Evolutionary conservation across 768 basidiomycete genomes (phyloP).

Genomic region (Lentinula sp.): DNA sequence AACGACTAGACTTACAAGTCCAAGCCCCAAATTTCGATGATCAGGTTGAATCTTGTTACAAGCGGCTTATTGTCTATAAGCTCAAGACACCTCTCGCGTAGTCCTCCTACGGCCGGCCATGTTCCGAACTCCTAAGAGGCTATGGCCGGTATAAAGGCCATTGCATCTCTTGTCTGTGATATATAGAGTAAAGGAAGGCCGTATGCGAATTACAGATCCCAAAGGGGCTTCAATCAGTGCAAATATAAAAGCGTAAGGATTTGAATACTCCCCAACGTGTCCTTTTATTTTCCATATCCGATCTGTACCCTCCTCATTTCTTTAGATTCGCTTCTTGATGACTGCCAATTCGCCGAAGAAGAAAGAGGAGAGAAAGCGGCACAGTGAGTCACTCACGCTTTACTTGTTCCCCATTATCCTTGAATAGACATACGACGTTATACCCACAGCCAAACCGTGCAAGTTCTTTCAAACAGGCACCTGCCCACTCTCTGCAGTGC

Average conservation of each 20-base stretch:
- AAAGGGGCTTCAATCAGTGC: background rate
- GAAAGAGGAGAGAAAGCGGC: background rate
- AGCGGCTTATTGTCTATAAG: background rate
- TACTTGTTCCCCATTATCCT: background rate
- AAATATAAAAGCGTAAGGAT: background rate
- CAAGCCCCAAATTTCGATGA: background rate
- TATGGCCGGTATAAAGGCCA: background rate
- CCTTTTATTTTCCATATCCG: background rate
- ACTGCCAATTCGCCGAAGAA: background rate
- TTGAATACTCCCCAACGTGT: background rate
- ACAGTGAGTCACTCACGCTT: background rate
- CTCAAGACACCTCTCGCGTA: background rate
- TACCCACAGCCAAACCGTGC: slow-evolving; percentile 38
- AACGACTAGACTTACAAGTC: background rate
- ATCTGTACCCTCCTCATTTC: background rate
- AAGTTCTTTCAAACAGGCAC: slow-evolving; percentile 37
- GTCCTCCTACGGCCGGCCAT: background rate
- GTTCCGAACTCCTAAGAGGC: background rate
- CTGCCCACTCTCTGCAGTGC: slow-evolving; percentile 37
- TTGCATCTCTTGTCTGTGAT: slow-evolving; percentile 5
- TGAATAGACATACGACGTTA: background rate
- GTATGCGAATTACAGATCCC: background rate
- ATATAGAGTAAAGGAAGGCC: background rate
- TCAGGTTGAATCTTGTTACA: background rate
- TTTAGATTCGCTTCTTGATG: background rate